These are phyloP conservation scores for Hericium rajendrae DNA, from an alignment of 768 basidiomycete species.

Conservation along the genomic window DNA sequence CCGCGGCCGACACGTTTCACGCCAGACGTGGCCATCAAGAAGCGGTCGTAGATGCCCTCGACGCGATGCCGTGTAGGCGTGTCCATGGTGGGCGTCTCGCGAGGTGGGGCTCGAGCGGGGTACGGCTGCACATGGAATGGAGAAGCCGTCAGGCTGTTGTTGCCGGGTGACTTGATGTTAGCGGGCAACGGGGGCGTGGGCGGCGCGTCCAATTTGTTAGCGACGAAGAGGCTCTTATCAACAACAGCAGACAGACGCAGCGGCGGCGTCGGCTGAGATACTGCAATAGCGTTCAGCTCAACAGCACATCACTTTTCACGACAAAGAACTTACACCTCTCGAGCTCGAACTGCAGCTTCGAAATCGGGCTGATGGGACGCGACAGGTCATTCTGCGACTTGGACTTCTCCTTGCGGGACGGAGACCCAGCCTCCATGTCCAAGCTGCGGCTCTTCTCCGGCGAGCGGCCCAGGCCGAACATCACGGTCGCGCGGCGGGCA, in stretches of 20 bases:
- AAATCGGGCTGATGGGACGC: conserved; percentile 57
- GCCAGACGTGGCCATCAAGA: conserved; percentile 73
- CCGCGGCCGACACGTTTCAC: conserved; percentile 76
- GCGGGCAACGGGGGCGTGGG: conserved; percentile 27
- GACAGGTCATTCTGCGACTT: conserved; percentile 57
- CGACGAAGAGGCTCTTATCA: conserved; percentile 61
- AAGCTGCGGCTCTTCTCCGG: conserved; percentile 29
- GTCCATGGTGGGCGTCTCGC: conserved; percentile 30
- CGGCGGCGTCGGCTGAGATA: conserved; percentile 25
- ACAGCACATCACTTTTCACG: background rate
- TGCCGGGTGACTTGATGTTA: conserved; percentile 15
- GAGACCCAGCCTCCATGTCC: conserved; percentile 33
- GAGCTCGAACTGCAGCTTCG: conserved; percentile 55
- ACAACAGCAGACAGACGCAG: conserved; percentile 57
- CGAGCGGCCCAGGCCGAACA: conserved; percentile 35
- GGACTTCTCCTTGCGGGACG: conserved; percentile 57
- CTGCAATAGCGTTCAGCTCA: conserved; percentile 7
- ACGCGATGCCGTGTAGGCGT: conserved; percentile 50
- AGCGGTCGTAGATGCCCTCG: conserved; percentile 73
- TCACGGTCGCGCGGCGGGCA: conserved; percentile 53
- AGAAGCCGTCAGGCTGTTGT: conserved; percentile 51
- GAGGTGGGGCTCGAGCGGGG: conserved; percentile 32
- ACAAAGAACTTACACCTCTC: conserved; percentile 40
- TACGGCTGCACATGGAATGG: conserved; percentile 59
- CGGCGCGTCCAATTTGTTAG: conserved; percentile 32